phyloP scores from a whole-genome alignment of 1,139 yeast genomes.

The Scheffersomyces cryptocercus region DNA sequence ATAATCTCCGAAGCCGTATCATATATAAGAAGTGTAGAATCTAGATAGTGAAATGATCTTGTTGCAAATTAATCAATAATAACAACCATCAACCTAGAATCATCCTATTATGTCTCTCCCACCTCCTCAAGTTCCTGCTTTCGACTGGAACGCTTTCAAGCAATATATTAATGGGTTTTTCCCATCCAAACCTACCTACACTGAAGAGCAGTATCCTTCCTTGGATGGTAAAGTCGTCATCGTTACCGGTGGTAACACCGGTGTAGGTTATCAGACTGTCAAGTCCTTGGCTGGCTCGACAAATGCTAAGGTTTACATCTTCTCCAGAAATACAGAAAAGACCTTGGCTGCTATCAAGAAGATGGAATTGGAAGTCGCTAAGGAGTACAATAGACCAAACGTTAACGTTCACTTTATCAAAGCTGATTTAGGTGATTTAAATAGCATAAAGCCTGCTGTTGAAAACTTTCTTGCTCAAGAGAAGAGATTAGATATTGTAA shows the following conservation, averaged over 20 bases:
- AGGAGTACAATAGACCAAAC: constrained; percentile 6
- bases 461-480: constrained; percentile 25
- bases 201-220: constrained; percentile 9
- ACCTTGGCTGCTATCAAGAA: constrained; percentile 15
- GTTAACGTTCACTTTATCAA: constrained; percentile 14
- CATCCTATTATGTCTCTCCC: background rate
- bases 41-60: too few species aligned
- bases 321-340: constrained; percentile 19
- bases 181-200: constrained; percentile 4
- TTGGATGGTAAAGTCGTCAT: constrained; percentile 21
- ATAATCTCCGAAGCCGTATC: too few species aligned
- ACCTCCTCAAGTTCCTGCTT: background rate
- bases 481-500: constrained; percentile 39
- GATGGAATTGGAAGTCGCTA: constrained; percentile 10
- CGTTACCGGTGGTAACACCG: constrained; percentile 25
- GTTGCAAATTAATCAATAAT: too few species aligned
- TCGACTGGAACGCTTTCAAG: background rate
- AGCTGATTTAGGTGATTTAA: constrained; percentile 47
- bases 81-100: too few species aligned
- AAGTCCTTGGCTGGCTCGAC: constrained; percentile 11
- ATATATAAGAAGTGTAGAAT: too few species aligned
- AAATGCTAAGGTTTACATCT: constrained; percentile 16
- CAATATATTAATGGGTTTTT: background rate
- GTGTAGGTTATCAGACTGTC: constrained; percentile 17
- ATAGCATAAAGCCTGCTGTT: constrained; percentile 42